Evolutionary conservation across 2,329 filamentous ascomycete genomes (phyloP), one percentile per base, ranked within the genome.

Genomic region (Nigrospora oryzae): DNA sequence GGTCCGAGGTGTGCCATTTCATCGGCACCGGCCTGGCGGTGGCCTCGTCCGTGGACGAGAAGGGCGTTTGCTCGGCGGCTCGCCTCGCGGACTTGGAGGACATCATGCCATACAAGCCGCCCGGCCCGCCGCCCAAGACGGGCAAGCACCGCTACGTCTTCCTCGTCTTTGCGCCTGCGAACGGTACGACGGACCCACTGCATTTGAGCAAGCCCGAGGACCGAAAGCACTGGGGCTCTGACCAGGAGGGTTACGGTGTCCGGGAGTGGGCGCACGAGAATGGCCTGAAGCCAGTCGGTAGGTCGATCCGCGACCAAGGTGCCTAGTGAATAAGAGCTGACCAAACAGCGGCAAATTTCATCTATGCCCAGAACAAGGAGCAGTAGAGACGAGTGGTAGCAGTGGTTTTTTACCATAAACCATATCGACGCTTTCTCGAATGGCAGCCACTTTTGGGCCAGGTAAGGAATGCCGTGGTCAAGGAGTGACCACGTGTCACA

Each of bases 1-100:
- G 65, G 66, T 63, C 66, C 7, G 68, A 72, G 56, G 62, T 69
- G 53, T 72, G 68, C 49, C 69, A 71, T 53, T 71, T 67, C 65
- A 64, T 71, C 39, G 62, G 64, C 4, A 63, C 63, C 0, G 60
- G 60, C 17, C 45, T 66, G 17, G 43, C 50, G 3, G 38, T 52
- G 7, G 52, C 55, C 1, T 46, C 55, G 1, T 49, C 51, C 4
- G 53, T 51, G 11, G 47, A 47, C 38, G 43, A 44, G 16, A 28
- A 28, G 23, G 23, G 23, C 23, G 11, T 16, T 23, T 46, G 38
- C 28, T 41, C 50, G 28, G 45, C 48, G 2, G 35, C 56, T n/a
- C 43, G 51, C 10, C 36, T 56, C 15, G 49, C 48, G 6, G 51
- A 55, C 16, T 51, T 68, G 7, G 46, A 59, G 15, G 61, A 66